A percentile compares a stretch with the other conserved stretches of the same genome.
Evolutionary conservation across 257 asterid genomes (phyloP).

Genomic region (Nicotiana sylvestris): DNA sequence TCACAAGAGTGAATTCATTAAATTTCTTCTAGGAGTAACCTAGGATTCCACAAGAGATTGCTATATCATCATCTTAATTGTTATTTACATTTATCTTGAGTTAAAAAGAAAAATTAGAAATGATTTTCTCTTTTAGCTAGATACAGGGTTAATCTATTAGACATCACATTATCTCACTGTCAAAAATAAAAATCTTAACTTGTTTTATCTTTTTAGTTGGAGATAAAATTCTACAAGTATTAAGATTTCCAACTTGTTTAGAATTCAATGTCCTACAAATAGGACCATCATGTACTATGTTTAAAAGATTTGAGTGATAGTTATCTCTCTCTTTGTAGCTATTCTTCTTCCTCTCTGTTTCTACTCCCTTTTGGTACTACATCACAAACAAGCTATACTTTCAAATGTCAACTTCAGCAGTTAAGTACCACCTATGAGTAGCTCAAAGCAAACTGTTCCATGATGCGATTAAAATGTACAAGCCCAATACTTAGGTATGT

Average conservation of each 20-base stretch:
- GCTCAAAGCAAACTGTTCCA: slow-evolving; percentile 1
- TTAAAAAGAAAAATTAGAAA: background rate
- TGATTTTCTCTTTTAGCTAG: background rate
- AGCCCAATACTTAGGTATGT: background rate
- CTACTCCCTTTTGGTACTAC: background rate
- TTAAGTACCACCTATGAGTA: background rate
- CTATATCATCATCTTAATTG: slow-evolving; percentile 2
- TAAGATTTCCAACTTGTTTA: background rate
- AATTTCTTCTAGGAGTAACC: background rate
- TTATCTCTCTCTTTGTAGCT: background rate
- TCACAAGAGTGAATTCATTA: background rate
- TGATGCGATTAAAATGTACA: background rate
- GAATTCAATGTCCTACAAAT: background rate
- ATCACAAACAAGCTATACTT: background rate
- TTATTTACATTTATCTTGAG: background rate
- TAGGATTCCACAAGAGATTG: background rate
- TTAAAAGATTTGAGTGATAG: background rate
- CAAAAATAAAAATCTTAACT: background rate
- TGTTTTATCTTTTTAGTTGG: background rate
- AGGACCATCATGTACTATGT: background rate
- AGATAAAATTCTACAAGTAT: background rate
- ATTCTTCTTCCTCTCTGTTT: background rate
- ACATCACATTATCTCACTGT: background rate
- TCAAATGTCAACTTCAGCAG: slow-evolving; percentile 2
- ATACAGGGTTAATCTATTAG: background rate